Conservation (phyloP, 441 rosid genomes). For the Mallotus japonicus region DNA sequence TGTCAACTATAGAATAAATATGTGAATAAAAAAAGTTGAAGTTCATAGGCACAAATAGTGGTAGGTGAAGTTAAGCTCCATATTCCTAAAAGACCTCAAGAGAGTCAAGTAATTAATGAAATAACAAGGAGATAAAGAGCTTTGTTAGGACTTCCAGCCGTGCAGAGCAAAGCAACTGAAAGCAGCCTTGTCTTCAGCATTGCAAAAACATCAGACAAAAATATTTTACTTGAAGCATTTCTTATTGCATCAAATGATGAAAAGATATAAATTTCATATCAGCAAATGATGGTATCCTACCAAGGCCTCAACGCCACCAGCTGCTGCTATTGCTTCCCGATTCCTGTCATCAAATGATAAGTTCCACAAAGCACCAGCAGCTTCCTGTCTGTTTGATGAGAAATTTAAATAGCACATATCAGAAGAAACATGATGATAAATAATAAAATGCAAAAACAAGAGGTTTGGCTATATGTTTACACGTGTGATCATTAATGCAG, state of each 20-base stretch:
- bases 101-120: not conserved
- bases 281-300: conserved; percentile 42
- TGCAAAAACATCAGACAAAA: not conserved
- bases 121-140: not conserved
- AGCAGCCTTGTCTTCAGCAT: not conserved
- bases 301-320: conserved; percentile 98
- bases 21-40: not conserved
- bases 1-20: not conserved
- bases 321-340: conserved; percentile 93
- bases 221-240: not conserved
- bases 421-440: not conserved
- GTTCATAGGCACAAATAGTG: not conserved
- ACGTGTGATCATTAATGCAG: too few species aligned
- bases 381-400: conserved; percentile 73
- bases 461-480: not conserved
- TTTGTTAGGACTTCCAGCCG: not conserved
- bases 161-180: not conserved
- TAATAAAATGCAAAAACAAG: not conserved
- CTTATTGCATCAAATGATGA: conserved; percentile 7
- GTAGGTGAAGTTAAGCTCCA: not conserved
- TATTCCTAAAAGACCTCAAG: not conserved
- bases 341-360: conserved; percentile 89
- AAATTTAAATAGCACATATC: conserved; percentile 18
- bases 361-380: conserved; percentile 98
- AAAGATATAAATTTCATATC: not conserved